Evolutionary conservation across 768 basidiomycete genomes (phyloP).

Genomic region (Boletus reticulatus): DNA sequence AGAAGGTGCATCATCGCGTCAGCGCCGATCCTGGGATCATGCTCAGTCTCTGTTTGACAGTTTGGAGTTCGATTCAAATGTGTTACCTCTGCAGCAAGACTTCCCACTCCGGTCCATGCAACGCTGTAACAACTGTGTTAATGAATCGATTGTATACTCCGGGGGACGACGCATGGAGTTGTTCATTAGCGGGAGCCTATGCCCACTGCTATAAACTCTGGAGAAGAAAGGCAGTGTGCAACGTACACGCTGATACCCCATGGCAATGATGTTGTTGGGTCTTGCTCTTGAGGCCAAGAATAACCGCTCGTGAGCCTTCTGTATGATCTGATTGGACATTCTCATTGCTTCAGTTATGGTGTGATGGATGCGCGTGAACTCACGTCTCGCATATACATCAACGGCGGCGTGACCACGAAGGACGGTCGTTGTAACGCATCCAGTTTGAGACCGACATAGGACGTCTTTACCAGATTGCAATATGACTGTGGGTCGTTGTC

Average conservation of each 20-base stretch:
- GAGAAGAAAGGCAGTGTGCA: not conserved
- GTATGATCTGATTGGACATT: slow-evolving; percentile 47
- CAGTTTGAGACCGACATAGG: slow-evolving; percentile 45
- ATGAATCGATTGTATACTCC: slow-evolving; percentile 60
- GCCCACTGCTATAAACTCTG: not conserved
- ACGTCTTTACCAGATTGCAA: slow-evolving; percentile 38
- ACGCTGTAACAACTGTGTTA: slow-evolving; percentile 71
- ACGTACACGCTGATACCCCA: slow-evolving; percentile 62
- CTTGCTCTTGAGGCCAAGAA: slow-evolving; percentile 39
- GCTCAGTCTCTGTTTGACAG: not conserved
- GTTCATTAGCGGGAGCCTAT: slow-evolving; percentile 33
- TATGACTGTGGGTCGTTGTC: slow-evolving; percentile 31
- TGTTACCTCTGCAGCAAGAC: slow-evolving; percentile 55
- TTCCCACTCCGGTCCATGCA: slow-evolving; percentile 69
- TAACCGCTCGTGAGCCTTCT: slow-evolving; percentile 56
- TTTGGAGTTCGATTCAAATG: not conserved
- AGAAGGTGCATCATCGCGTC: slow-evolving; percentile 78
- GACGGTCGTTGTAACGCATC: slow-evolving; percentile 16
- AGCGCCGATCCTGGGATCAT: slow-evolving; percentile 61
- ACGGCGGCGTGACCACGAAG: slow-evolving; percentile 36
- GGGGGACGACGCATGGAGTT: slow-evolving; percentile 36
- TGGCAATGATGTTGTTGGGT: slow-evolving; percentile 58
- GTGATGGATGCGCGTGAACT: slow-evolving; percentile 9
- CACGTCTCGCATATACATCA: slow-evolving; percentile 57
- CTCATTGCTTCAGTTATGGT: not conserved